Base-by-base conservation (phyloP, 2,329 filamentous ascomycete genomes). In the Penicillium rolfsii region DNA sequence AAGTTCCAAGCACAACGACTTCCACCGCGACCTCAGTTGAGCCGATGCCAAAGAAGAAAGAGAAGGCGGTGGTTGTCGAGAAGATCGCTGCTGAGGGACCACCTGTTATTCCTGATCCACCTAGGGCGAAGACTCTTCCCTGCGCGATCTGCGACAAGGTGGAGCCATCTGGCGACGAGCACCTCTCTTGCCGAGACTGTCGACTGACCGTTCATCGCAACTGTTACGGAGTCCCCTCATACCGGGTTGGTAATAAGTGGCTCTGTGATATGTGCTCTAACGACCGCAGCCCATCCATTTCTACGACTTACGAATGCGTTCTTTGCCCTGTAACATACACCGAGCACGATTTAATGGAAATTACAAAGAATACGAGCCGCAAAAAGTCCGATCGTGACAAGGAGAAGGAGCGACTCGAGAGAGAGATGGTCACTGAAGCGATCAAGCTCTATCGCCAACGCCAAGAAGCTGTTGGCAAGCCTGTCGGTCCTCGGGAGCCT, bases 251-350 rank as follows among this genome's bases (percentile, higher is more conserved):
- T 35, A 85, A 84, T 48, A 96, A 96, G 77, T 99, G 95, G 95
- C 86, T 89, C 43, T 99, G 95, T 76, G 95, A 98, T 77, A 96
- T 93, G 85, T 99, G 95, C 77, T 83, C 88, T 40, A 99, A 99
- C 72, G 95, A 99, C 74, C 92, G 93, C 74, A 94, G 89, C 70
- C 93, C 94, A 5, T 88, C 91, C 67, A 89, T 96, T 48, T 97
- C 95, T n/a, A 94, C 96, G 60, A 88, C 90, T 72, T 98, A 98
- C 76, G 91, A 94, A 79, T 99, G 95, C 76, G 89, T 96, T 53
- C 82, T 99, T 36, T 99, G 95, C 73, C 91, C 95, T 14, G 85
- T 97, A 14, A 89, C 91, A 59, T 83, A 86, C 68, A 96, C 90
- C 0, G 88, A 92, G 55, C 88, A 91, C 66, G 92, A 97, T 64